phyloP scores from a whole-genome alignment of 768 basidiomycete species.

The Russula emetica region DNA sequence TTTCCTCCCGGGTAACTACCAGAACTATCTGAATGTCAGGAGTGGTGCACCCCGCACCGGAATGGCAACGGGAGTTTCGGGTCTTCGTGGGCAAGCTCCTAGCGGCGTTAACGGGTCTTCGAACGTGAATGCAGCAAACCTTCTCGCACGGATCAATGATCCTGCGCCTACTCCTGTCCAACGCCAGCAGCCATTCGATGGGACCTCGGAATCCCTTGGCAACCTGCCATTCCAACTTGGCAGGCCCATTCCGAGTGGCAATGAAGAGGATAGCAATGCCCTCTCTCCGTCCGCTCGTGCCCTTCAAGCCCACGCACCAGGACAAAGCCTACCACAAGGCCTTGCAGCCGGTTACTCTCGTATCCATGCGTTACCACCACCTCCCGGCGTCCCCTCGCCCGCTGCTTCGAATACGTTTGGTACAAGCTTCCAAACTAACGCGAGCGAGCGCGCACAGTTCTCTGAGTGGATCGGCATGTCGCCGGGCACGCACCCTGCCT shows the following conservation, averaged over 20 bases:
- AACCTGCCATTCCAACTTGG: slow-evolving; percentile 41
- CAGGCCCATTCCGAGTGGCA: slow-evolving; percentile 34
- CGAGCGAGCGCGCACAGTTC: slow-evolving; percentile 28
- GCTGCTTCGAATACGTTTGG: slow-evolving; percentile 34
- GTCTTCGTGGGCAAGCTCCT: slow-evolving; percentile 26
- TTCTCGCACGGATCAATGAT: slow-evolving; percentile 29
- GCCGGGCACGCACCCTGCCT: slow-evolving; percentile 30
- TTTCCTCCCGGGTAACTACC: slow-evolving; percentile 70
- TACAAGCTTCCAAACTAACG: slow-evolving; percentile 29
- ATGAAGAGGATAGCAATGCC: slow-evolving; percentile 34
- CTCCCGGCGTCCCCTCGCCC: slow-evolving; percentile 38
- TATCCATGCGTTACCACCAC: slow-evolving; percentile 65
- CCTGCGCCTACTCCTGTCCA: slow-evolving; percentile 24
- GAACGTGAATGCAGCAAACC: slow-evolving; percentile 25
- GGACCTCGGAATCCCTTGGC: slow-evolving; percentile 36
- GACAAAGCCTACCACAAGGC: slow-evolving; percentile 87
- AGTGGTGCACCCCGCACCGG: slow-evolving; percentile 33
- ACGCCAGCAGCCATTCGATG: slow-evolving; percentile 30
- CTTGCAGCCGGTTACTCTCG: slow-evolving; percentile 88
- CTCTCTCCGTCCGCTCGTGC: slow-evolving; percentile 73
- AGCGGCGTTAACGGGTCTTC: slow-evolving; percentile 18
- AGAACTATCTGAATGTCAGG: slow-evolving; percentile 57
- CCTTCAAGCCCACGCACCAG: slow-evolving; percentile 82
- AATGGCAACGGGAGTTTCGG: slow-evolving; percentile 27
- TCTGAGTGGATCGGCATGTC: slow-evolving; percentile 36